Percentiles rank a stretch among this genome's conserved stretches.
Evolutionary conservation across 768 basidiomycete genomes (phyloP).

Genomic region (Tulasnella calospora): DNA sequence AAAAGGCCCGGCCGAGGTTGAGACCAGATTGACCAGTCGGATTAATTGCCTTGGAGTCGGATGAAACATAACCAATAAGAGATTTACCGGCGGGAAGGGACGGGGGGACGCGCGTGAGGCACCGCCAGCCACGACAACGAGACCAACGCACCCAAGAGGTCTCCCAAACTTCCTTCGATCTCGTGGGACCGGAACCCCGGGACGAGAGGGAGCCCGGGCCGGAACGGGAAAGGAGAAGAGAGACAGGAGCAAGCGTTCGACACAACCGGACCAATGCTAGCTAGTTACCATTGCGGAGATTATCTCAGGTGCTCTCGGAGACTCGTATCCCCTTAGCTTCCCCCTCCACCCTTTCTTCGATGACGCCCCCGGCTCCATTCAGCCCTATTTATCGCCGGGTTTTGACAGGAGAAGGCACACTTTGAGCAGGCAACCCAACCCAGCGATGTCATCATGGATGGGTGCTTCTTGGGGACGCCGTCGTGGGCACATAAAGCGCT

Average conservation of each 20-base stretch:
- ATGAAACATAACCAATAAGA: not conserved
- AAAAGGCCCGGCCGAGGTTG: not conserved
- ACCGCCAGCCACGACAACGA: not conserved
- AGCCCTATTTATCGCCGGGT: not conserved
- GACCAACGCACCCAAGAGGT: not conserved
- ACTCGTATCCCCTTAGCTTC: not conserved
- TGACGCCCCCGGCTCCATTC: not conserved
- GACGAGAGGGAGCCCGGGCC: not conserved
- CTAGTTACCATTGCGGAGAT: not conserved
- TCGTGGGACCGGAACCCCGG: not conserved
- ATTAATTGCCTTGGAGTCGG: not conserved
- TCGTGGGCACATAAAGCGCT: not conserved
- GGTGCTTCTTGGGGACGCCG: not conserved
- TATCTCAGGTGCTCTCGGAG: constrained; percentile 6
- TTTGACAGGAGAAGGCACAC: constrained; percentile 6
- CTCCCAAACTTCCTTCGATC: not conserved
- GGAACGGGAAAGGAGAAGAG: not conserved
- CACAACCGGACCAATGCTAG: not conserved
- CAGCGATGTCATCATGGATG: not conserved
- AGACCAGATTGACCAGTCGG: not conserved
- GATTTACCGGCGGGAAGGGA: constrained; percentile 5
- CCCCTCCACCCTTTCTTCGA: not conserved
- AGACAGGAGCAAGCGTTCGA: not conserved
- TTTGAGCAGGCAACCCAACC: not conserved
- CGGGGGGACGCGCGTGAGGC: not conserved